Evolutionary conservation across 2,329 filamentous ascomycete genomes (phyloP).

Genomic region (Trichophyton simii): DNA sequence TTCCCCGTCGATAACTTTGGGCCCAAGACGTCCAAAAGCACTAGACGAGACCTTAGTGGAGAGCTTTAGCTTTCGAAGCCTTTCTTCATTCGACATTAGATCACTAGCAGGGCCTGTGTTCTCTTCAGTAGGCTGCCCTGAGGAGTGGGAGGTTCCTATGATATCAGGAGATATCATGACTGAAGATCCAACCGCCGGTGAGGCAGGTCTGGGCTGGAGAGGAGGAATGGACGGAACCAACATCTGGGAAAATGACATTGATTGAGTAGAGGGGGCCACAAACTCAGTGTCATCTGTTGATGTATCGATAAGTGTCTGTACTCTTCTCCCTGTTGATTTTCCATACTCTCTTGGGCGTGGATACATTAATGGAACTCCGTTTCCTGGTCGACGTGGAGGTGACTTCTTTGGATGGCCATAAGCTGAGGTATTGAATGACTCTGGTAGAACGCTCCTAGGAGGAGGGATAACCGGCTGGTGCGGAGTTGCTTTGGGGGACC

Average conservation of each 20-base stretch:
- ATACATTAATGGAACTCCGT: not conserved
- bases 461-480: not conserved
- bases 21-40: not conserved
- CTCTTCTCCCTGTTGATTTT: not conserved
- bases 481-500: not conserved
- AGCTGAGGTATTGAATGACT: not conserved
- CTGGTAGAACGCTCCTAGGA: not conserved
- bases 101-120: not conserved
- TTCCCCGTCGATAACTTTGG: conserved; percentile 12
- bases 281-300: not conserved
- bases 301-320: not conserved
- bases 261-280: not conserved
- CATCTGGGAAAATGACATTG: not conserved
- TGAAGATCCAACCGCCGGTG: not conserved
- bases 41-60: not conserved
- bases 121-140: not conserved
- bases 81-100: not conserved
- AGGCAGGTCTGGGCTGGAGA: not conserved
- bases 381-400: not conserved
- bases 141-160: not conserved
- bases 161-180: not conserved
- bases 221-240: not conserved
- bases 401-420: not conserved
- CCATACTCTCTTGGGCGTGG: not conserved
- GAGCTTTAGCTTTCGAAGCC: not conserved